Base-by-base conservation (phyloP, 177 flowering plant species). In the Vitis hybrid region DNA sequence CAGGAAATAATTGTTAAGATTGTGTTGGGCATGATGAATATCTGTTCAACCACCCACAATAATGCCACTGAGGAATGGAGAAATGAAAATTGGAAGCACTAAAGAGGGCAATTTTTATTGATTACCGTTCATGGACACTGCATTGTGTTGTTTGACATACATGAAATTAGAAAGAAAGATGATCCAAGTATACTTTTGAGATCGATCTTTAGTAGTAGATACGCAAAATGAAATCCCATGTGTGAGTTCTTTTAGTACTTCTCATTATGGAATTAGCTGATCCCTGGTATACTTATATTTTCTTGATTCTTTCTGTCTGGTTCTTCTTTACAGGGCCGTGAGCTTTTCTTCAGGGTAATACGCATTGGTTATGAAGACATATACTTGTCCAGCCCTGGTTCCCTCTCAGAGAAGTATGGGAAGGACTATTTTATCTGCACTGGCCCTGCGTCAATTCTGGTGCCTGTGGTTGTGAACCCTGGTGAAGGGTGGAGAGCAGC, bases 401-500 rank as follows among this genome's bases (percentile, higher is more conserved):
- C 96, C 11, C 70, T 76, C 15, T 79, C 90, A 5, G 73, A 87
- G 23, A 89, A 89, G 69, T 89, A 73, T 74, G 97, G 98, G n/a
- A 83, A 80, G 67, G 92, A 86, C 19, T 86, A 91, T 69, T 94
- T 91, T 61, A 85, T 88, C 57, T 94, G 97, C 81, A 92, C 94
- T 2, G 98, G 98, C 45, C 95, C 97, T 66, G 97, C 94, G 58
- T 80, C 97, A 51, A 82, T 92, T 88, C 62, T 94, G 79, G 92
- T 85, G 21, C 97, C 98, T 57, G 83, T 91, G 59, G 84, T 78
- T 30, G 77, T 91, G 67, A 83, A 88, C 17, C 90, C 97, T 26
- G 93, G 90, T 60, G 97, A 94, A 67, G 82, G 69, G 9, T 92
- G 97, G 98, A 83, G 83, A 81, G 98, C 97, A 64, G 98, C 98